phyloP scores from a whole-genome alignment of 2,329 filamentous ascomycete genomes.

The Alternaria sp. region DNA sequence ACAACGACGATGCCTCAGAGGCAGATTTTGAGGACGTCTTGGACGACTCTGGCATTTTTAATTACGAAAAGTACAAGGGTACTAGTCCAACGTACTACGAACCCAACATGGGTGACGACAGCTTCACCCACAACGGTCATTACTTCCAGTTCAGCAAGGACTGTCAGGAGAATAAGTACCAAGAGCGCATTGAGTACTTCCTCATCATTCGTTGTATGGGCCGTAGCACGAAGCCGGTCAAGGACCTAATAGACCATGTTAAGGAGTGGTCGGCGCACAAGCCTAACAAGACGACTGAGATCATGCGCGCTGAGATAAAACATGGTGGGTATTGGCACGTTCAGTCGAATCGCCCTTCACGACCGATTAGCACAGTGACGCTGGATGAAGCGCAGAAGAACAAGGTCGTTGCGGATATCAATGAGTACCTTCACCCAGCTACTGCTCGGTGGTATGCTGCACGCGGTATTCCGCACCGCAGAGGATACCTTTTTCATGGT shows the following conservation, averaged over 20 bases:
- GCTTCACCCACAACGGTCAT: conserved; percentile 54
- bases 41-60: conserved; percentile 52
- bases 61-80: conserved; percentile 59
- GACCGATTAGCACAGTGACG: conserved; percentile 78
- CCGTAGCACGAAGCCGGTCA: conserved; percentile 58
- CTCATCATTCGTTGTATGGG: conserved; percentile 55
- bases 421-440: conserved; percentile 76
- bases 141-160: conserved; percentile 52
- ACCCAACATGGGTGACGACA: conserved; percentile 57
- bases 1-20: not conserved
- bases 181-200: conserved; percentile 8
- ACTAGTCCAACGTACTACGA: conserved; percentile 59
- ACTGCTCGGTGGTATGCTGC: conserved; percentile 83
- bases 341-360: conserved; percentile 65
- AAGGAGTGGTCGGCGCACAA: conserved; percentile 55
- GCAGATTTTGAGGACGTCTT: conserved; percentile 29
- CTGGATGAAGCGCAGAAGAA: conserved; percentile 73
- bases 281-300: conserved; percentile 55
- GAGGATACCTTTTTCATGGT: conserved; percentile 83
- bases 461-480: conserved; percentile 83
- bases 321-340: conserved; percentile 50
- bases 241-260: conserved; percentile 55
- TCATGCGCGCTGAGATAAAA: conserved; percentile 53
- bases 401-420: conserved; percentile 73
- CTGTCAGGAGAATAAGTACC: conserved; percentile 25